phyloP scores from a whole-genome alignment of 495 filamentous ascomycete species.

The Penicillium simplicissimum region DNA sequence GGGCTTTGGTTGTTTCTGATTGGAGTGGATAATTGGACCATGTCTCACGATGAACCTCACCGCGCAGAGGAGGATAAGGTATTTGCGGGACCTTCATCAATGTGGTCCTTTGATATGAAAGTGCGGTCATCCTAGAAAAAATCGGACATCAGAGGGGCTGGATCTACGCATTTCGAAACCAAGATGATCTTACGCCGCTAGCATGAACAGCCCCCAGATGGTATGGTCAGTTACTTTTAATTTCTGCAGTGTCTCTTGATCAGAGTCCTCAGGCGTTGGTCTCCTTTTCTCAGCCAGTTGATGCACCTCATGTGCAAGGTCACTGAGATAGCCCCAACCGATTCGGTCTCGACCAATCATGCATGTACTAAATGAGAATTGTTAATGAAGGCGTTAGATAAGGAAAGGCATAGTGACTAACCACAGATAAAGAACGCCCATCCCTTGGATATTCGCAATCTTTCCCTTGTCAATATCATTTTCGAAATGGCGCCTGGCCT shows the following conservation, averaged over 20 bases:
- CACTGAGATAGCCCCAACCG: slow-evolving; percentile 32
- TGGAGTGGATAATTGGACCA: slow-evolving; percentile 36
- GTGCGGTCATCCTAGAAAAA: slow-evolving; percentile 23
- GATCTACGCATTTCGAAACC: background rate
- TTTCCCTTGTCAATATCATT: slow-evolving; percentile 15
- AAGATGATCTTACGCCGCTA: slow-evolving; percentile 29
- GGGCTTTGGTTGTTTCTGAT: slow-evolving; percentile 24
- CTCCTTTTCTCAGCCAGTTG: slow-evolving; percentile 22
- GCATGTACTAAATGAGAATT: slow-evolving; percentile 23
- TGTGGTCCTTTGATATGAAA: slow-evolving; percentile 30
- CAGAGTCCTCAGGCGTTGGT: slow-evolving; percentile 9
- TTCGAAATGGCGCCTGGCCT: slow-evolving; percentile 22
- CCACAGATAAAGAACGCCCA: slow-evolving; percentile 16
- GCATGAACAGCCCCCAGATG: slow-evolving; percentile 37
- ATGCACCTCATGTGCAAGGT: slow-evolving; percentile 26
- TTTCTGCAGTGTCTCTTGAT: slow-evolving; percentile 17
- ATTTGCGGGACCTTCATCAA: slow-evolving; percentile 13
- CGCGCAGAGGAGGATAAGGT: slow-evolving; percentile 15
- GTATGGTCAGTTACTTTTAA: slow-evolving; percentile 23
- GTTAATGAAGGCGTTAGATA: background rate
- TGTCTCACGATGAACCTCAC: slow-evolving; percentile 24
- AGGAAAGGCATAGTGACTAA: background rate
- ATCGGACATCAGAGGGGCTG: background rate
- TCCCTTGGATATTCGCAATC: slow-evolving; percentile 17
- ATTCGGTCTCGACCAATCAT: slow-evolving; percentile 36